A percentile compares a stretch with the other conserved stretches of the same genome.
Evolutionary conservation across 306 rosid genomes (phyloP).

Genomic region (Castanospermum australe): DNA sequence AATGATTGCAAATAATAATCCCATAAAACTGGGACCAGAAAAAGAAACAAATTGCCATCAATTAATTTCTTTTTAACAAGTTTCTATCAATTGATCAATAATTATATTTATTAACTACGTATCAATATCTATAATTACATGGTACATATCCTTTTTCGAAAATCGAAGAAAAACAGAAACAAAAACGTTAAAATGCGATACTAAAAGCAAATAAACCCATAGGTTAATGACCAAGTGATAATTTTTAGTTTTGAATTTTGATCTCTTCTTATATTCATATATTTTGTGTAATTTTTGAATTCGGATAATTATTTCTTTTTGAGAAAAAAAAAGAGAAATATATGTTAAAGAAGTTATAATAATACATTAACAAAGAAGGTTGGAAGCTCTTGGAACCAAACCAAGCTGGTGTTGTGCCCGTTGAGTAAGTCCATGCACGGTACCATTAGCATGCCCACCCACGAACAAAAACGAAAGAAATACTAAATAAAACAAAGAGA

Average conservation of each 20-base stretch:
- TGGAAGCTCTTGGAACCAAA: not conserved
- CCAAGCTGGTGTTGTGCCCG: not conserved
- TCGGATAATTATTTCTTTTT: not conserved
- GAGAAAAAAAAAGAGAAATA: not conserved
- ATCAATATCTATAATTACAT: not conserved
- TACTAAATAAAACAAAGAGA: too few relatives aligned
- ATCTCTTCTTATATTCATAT: not conserved
- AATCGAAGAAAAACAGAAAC: not conserved
- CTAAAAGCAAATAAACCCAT: not conserved
- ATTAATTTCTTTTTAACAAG: not conserved
- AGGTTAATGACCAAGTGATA: not conserved
- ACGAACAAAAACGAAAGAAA: too few relatives aligned
- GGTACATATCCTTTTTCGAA: not conserved
- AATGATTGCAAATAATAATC: not conserved
- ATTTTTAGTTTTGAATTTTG: not conserved
- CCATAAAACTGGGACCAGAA: slow-evolving; percentile 3
- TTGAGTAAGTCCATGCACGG: too few relatives aligned
- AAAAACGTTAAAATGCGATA: not conserved
- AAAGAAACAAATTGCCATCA: slow-evolving; percentile 9
- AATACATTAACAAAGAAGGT: too few relatives aligned
- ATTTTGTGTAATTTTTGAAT: not conserved
- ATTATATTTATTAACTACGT: not conserved
- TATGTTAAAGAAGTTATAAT: not conserved
- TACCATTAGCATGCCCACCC: too few relatives aligned
- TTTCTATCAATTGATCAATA: not conserved